phyloP scores from a whole-genome alignment of 305 asterid genomes.

The Rubia balearica region DNA sequence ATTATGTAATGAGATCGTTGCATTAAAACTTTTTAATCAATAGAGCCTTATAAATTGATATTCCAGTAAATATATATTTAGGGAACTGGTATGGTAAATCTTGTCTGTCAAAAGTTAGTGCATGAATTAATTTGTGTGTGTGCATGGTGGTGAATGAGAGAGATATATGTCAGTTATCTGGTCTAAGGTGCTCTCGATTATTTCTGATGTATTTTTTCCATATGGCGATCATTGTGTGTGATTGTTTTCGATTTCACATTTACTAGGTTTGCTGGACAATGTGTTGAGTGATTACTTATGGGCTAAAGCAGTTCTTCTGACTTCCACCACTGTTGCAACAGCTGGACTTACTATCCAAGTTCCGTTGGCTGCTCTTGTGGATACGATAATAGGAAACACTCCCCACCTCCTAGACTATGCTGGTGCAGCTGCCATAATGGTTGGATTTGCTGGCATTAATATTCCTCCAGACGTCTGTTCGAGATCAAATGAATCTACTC shows the following conservation, averaged over 20 bases:
- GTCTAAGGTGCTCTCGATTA: not conserved
- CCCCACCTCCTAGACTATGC: slow-evolving; percentile 51
- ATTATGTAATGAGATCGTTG: not conserved
- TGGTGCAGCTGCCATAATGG: slow-evolving; percentile 76
- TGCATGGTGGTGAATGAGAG: not conserved
- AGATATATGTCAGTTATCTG: not conserved
- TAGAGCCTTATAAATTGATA: not conserved
- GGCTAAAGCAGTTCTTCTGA: slow-evolving; percentile 94
- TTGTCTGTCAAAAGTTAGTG: not conserved
- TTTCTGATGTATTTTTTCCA: not conserved
- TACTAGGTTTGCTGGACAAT: slow-evolving; percentile 77
- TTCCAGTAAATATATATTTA: not conserved
- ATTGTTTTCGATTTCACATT: slow-evolving; percentile 8
- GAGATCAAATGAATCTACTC: slow-evolving; percentile 33
- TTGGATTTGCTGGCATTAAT: slow-evolving; percentile 78
- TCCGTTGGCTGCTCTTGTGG: slow-evolving; percentile 81
- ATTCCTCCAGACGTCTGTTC: slow-evolving; percentile 44
- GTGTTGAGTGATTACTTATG: slow-evolving; percentile 90
- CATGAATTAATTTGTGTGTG: not conserved
- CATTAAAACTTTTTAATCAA: not conserved
- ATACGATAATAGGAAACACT: slow-evolving; percentile 57
- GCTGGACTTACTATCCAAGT: slow-evolving; percentile 94
- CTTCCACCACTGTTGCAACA: slow-evolving; percentile 87
- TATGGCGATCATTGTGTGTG: slow-evolving; percentile 8
- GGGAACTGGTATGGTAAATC: not conserved